A percentile compares a stretch with the other conserved stretches of the same genome.
These are phyloP conservation scores for Carex pumila DNA, from an alignment of 176 grass and related monocot genomes.

Conservation along the genomic window DNA sequence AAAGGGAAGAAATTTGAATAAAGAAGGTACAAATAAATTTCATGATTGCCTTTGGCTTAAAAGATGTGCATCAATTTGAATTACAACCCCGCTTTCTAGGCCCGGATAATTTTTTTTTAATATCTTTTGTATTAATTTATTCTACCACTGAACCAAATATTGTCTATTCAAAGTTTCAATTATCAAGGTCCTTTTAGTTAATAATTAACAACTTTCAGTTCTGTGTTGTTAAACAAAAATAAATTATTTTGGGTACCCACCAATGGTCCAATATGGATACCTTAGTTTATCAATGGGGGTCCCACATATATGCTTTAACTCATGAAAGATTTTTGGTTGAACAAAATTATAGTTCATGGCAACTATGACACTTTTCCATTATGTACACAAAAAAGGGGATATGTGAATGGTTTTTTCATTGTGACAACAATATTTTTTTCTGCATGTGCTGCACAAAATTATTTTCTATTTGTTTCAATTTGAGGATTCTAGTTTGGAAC, in stretches of 20 bases:
- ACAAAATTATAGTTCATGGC: background rate
- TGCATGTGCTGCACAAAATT: background rate
- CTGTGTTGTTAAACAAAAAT: background rate
- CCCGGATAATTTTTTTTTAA: background rate
- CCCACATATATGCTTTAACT: background rate
- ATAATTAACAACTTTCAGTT: background rate
- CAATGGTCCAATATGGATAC: background rate
- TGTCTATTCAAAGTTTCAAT: background rate
- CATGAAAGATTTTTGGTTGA: background rate
- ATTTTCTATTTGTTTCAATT: background rate
- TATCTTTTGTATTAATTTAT: background rate
- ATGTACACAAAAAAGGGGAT: background rate
- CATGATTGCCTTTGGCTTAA: background rate
- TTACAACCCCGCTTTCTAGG: background rate
- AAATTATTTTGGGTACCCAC: background rate
- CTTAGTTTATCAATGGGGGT: background rate
- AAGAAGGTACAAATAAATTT: background rate
- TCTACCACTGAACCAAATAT: background rate
- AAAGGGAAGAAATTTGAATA: background rate
- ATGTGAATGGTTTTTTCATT: background rate
- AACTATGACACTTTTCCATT: background rate
- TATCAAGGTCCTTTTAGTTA: background rate
- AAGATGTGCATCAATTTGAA: slow-evolving; percentile 6
- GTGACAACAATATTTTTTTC: background rate
- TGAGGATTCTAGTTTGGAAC: background rate